Base-by-base conservation (phyloP, 1,284 basidiomycete species). In the Ustilago shanxiensis region DNA sequence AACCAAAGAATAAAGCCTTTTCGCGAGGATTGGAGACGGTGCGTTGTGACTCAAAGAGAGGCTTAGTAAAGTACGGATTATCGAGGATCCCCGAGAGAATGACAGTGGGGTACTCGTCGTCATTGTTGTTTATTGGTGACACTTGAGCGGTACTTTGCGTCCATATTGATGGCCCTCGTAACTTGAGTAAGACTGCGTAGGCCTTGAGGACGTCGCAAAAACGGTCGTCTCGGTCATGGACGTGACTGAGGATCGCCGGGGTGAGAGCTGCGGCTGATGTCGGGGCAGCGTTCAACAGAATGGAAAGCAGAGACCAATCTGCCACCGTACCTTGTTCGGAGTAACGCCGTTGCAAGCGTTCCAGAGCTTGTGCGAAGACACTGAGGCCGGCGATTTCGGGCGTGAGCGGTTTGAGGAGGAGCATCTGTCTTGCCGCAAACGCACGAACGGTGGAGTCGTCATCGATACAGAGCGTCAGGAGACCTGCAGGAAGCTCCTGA, bases 51-150 rank as follows among this genome's bases (percentile, higher is more conserved):
- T 73, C 57, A 37, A 76, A 80, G 29, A 80, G 65, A 0, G 71
- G 57, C 4, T 67, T 59, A 44, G 70, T 72, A 16, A 78, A 76
- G 41, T 26, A 60, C 1, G 72, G 60, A 50, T 81, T 82, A 66
- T 83, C 83, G 31, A 85, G 81, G 39, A 85, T 66, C 45, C 69
- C 70, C 0, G 79, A 66, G 35, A 83, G 70, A 20, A 75, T 61
- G 26, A 85, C 66, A 18, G 78, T 61, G 10, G 79, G 61, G 37
- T 72, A 79, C 31, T 83, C 81, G 45, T 66, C 66, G 35, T 58
- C 61, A 35, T 49, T 58, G 41, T 58, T 56, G 2, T 33, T 11
- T 11, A 24, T 20, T 8, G 54, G 8, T 26, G 22, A 29, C 1
- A 3, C 16, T 3, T 41, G 28, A n/a, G 41, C 26, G n/a, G n/a